Conservation (phyloP, 2,329 filamentous ascomycete genomes). For the Arachnomyces sp. region DNA sequence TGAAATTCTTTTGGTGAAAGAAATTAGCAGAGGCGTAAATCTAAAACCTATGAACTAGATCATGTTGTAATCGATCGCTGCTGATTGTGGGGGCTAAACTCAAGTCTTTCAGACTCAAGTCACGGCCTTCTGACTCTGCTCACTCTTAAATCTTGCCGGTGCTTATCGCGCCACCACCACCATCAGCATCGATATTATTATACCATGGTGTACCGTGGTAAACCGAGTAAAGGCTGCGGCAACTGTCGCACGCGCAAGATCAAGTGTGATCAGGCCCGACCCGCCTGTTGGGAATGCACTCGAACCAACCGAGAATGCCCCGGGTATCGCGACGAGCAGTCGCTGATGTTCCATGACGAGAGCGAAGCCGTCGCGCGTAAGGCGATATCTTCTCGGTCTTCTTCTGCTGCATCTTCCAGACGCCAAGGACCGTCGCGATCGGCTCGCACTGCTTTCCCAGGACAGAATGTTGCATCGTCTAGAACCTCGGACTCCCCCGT, state of each 20-base stretch:
- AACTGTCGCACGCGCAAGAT: conserved; percentile 39
- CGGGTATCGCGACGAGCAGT: conserved; percentile 57
- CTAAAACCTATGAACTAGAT: no score
- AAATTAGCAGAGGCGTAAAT: no score
- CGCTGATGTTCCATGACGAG: conserved; percentile 60
- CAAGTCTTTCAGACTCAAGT: no score
- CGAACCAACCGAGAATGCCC: conserved; percentile 55
- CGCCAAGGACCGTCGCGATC: conserved; percentile 16
- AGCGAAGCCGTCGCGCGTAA: conserved; percentile 56
- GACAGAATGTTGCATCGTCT: conserved; percentile 11
- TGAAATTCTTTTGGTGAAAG: no score
- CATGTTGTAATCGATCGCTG: no score
- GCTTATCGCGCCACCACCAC: no score
- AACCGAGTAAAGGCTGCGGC: conserved; percentile 39
- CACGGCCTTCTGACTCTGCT: no score
- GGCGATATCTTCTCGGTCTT: no score
- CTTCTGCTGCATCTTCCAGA: conserved; percentile 36
- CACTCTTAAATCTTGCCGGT: no score
- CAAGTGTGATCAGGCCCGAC: conserved; percentile 55
- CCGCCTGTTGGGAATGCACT: conserved; percentile 56
- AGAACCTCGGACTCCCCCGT: conserved; percentile 1
- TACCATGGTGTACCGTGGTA: conserved; percentile 38
- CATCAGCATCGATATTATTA: no score
- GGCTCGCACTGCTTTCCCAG: conserved; percentile 21
- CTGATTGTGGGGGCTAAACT: no score